phyloP scores from a whole-genome alignment of 2,329 filamentous ascomycete genomes.

The Colletotrichum noveboracense region DNA sequence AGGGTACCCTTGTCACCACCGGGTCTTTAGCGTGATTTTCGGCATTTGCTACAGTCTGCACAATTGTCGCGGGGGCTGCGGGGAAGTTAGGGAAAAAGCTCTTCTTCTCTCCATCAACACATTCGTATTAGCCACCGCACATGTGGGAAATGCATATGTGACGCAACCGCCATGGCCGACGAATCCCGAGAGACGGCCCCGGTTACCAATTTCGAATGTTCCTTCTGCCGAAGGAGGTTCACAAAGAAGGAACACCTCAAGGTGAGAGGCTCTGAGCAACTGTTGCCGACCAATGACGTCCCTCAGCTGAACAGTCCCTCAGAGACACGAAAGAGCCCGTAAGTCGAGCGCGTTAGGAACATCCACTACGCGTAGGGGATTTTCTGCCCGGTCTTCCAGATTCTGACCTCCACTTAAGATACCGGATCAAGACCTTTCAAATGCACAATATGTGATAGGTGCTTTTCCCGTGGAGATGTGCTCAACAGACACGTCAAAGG shows the following conservation, averaged over 20 bases:
- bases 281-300: background rate
- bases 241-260: constrained; percentile 4
- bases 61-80: background rate
- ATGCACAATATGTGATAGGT: background rate
- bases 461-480: background rate
- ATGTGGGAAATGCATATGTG: background rate
- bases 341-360: background rate
- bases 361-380: background rate
- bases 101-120: background rate
- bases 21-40: background rate
- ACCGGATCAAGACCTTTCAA: background rate
- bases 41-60: background rate
- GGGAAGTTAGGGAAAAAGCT: background rate
- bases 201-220: background rate
- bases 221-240: background rate
- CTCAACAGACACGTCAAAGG: background rate
- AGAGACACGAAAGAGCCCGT: constrained; percentile 7
- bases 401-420: background rate
- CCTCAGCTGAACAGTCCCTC: background rate
- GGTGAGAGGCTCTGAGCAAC: background rate
- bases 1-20: background rate
- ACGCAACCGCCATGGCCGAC: background rate
- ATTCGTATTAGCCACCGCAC: background rate
- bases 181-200: background rate
- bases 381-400: background rate